A percentile compares a stretch with the other conserved stretches of the same genome.
Evolutionary conservation across 2,329 filamentous ascomycete species (phyloP).

Genomic region (Rachicladosporium sp.): DNA sequence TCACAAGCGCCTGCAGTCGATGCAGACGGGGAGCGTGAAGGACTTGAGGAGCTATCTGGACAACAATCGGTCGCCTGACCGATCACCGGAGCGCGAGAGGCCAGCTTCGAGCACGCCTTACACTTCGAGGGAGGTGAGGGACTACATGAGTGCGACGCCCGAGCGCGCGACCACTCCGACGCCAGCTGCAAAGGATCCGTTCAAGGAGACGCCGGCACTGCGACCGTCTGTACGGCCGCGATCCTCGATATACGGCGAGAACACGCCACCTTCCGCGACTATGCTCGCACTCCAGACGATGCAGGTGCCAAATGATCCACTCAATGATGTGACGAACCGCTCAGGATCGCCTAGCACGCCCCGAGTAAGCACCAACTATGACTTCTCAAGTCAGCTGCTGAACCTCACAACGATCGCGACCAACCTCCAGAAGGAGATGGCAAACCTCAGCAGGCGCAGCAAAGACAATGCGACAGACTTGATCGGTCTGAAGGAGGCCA

Average conservation of each 20-base stretch:
- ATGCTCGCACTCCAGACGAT: slow-evolving; percentile 88
- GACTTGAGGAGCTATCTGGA: slow-evolving; percentile 79
- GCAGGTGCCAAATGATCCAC: slow-evolving; percentile 47
- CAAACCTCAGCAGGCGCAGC: slow-evolving; percentile 75
- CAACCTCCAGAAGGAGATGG: slow-evolving; percentile 84
- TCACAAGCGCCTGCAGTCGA: slow-evolving; percentile 82
- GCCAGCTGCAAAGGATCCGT: slow-evolving; percentile 28
- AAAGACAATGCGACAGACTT: slow-evolving; percentile 96
- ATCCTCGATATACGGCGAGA: slow-evolving; percentile 73
- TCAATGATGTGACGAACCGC: slow-evolving; percentile 51
- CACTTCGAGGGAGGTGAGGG: slow-evolving; percentile 15
- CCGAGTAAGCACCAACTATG: slow-evolving; percentile 35
- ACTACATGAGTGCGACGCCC: slow-evolving; percentile 18
- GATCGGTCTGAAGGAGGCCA: slow-evolving; percentile 87
- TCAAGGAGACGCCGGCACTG: slow-evolving; percentile 35
- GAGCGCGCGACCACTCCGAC: slow-evolving; percentile 29
- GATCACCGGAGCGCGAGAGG: slow-evolving; percentile 24
- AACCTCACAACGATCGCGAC: slow-evolving; percentile 84
- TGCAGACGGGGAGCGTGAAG: slow-evolving; percentile 64
- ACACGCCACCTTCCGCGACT: slow-evolving; percentile 82
- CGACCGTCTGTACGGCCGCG: slow-evolving; percentile 50
- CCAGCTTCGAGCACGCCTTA: slow-evolving; percentile 3
- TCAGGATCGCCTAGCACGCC: slow-evolving; percentile 17
- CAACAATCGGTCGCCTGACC: slow-evolving; percentile 43
- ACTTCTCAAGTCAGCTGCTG: slow-evolving; percentile 71